Conservation (phyloP, 139 green algal genomes). For the Auxenochlorella pyrenoidosa region DNA sequence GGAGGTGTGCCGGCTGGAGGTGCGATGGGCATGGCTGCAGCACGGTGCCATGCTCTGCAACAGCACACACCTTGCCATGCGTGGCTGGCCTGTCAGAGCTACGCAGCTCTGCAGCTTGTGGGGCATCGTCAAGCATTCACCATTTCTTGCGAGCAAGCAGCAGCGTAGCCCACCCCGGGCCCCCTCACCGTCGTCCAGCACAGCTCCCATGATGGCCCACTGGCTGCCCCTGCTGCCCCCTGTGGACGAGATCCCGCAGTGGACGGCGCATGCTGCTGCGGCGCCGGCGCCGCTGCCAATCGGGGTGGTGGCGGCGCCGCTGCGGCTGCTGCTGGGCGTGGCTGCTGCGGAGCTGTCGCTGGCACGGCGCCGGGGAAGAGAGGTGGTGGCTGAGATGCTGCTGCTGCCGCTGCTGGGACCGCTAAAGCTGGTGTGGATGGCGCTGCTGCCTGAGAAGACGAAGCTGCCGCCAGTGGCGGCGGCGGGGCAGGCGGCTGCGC, state of each 20-base stretch:
- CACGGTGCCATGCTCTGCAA: too few relatives aligned
- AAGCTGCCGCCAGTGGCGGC: background rate
- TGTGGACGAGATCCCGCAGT: background rate
- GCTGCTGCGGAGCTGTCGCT: background rate
- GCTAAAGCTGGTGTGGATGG: background rate
- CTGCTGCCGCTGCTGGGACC: background rate
- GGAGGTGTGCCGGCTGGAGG: too few relatives aligned
- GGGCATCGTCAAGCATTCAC: too few relatives aligned
- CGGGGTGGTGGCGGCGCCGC: background rate
- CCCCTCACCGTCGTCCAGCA: slow-evolving; percentile 32
- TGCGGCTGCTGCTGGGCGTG: background rate
- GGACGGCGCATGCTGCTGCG: background rate
- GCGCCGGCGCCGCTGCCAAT: background rate
- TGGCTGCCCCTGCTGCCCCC: background rate
- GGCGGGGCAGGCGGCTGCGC: background rate
- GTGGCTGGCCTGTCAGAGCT: too few relatives aligned
- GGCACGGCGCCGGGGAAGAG: background rate
- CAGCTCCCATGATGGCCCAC: slow-evolving; percentile 3
- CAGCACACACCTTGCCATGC: too few relatives aligned
- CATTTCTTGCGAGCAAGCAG: too few relatives aligned
- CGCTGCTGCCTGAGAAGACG: background rate
- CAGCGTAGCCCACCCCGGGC: too few relatives aligned
- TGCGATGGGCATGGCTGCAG: too few relatives aligned
- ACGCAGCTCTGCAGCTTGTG: too few relatives aligned
- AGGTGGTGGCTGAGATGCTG: background rate